Base-by-base conservation (phyloP, 768 basidiomycete genomes). In the Rhizopogon vulgaris region DNA sequence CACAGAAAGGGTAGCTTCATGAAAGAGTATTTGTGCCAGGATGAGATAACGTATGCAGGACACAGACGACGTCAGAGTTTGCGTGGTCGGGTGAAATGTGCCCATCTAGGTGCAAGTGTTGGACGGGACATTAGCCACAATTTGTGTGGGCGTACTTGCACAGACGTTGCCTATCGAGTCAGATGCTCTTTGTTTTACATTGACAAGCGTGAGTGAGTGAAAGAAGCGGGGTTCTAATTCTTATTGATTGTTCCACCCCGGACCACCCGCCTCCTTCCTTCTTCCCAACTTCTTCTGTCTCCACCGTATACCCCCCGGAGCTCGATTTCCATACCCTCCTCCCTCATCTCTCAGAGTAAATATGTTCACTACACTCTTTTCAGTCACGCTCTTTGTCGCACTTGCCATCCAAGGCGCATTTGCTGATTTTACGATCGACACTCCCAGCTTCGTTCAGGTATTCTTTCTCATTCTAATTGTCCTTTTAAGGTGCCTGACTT, bases 291-390 rank as follows among this genome's bases (percentile, higher is more conserved):
- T 59, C 60, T 57, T 57, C 51, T 61, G 28, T 30, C 28, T 28
- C 56, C 12, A 59, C 61, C 64, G 56, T 59, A 51, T 58, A 60
- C 40, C 56, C 57, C 52, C 58, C 48, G 37, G 11, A 34, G 32
- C 11, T 34, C 12, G 10, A 34, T 11, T 22, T 22, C 22, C 22
- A 22, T 12, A 34, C 32, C 32, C 32, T 34, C 32, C 56, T 22
- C 22, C 22, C 22, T 22, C 22, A 22, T 22, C 22, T 22, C 37
- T 32, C 57, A 38, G 56, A 55, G 55, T 56, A 58, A 69, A 67
- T 70, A 91, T 90, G 89, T 83, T 83, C 78, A 72, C 80, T 73
- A 87, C 89, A 71, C 70, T 90, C 87, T 48, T 88, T 87, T 77
- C 78, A 54, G 65, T 80, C 71, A 75, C 85, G 62, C 79, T 90